Evolutionary conservation across 805 yeast species (phyloP).

Genomic region (Saccharomyces mikatae): DNA sequence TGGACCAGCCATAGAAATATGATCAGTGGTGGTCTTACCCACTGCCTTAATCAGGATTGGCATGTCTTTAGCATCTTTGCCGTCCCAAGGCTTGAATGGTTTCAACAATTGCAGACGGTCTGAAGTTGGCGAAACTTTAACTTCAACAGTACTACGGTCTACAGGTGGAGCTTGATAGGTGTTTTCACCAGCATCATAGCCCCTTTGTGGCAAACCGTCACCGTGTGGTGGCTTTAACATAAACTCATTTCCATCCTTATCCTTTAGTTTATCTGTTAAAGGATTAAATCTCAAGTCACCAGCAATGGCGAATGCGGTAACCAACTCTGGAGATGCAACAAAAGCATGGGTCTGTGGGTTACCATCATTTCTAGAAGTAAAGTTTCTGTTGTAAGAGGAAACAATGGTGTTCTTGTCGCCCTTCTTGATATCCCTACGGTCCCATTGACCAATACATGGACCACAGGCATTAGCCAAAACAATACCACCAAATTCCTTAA

Average conservation of each 20-base stretch:
- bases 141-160: slow-evolving; percentile 68
- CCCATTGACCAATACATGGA: slow-evolving; percentile 99
- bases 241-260: slow-evolving; percentile 84
- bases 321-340: slow-evolving; percentile 94
- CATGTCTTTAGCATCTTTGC: slow-evolving; percentile 80
- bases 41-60: slow-evolving; percentile 93
- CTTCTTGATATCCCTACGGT: slow-evolving; percentile 81
- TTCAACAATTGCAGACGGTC: slow-evolving; percentile 93
- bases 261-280: slow-evolving; percentile 79
- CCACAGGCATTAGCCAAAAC: slow-evolving; percentile 98
- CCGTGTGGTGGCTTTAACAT: slow-evolving; percentile 82
- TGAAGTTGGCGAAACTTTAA: slow-evolving; percentile 76
- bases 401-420: slow-evolving; percentile 95
- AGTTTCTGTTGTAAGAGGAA: slow-evolving; percentile 95
- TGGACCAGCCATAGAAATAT: slow-evolving; percentile 99
- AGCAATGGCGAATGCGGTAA: slow-evolving; percentile 89
- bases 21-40: slow-evolving; percentile 99
- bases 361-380: slow-evolving; percentile 96
- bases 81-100: slow-evolving; percentile 95
- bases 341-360: slow-evolving; percentile 96
- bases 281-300: slow-evolving; percentile 98
- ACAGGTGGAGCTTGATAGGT: slow-evolving; percentile 96
- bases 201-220: slow-evolving; percentile 79
- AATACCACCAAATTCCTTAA: slow-evolving; percentile 80
- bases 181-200: slow-evolving; percentile 89